phyloP scores from a whole-genome alignment of 2,329 filamentous ascomycete genomes.

The Fusarium sp. region DNA sequence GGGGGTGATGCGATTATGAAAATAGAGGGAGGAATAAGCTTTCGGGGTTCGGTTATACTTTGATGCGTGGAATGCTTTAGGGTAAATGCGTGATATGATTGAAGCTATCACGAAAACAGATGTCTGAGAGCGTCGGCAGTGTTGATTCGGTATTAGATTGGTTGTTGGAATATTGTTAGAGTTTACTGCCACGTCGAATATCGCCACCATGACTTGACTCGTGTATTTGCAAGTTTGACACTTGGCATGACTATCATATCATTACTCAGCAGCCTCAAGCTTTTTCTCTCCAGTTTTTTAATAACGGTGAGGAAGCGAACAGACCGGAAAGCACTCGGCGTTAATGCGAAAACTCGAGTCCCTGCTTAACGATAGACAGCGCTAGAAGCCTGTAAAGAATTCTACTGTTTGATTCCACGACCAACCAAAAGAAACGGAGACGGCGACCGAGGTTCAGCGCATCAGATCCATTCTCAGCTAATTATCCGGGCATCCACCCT shows the following conservation, averaged over 20 bases:
- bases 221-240: background rate
- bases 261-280: background rate
- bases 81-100: background rate
- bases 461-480: background rate
- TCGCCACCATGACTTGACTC: background rate
- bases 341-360: background rate
- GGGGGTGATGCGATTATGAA: background rate
- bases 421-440: slow-evolving; percentile 17
- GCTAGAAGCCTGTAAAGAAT: slow-evolving; percentile 21
- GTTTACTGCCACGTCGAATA: background rate
- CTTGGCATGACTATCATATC: background rate
- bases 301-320: background rate
- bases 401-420: background rate
- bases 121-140: background rate
- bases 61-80: background rate
- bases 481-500: slow-evolving; percentile 6
- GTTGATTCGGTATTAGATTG: background rate
- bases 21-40: background rate
- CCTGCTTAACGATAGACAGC: background rate
- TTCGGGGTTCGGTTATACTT: background rate
- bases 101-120: background rate
- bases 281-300: background rate
- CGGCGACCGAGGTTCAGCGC: slow-evolving; percentile 11
- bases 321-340: slow-evolving; percentile 4
- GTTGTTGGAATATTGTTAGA: background rate